Evolutionary conservation across 1,139 yeast species (phyloP).

Genomic region (Spencermartinsiella ligniputridi): DNA sequence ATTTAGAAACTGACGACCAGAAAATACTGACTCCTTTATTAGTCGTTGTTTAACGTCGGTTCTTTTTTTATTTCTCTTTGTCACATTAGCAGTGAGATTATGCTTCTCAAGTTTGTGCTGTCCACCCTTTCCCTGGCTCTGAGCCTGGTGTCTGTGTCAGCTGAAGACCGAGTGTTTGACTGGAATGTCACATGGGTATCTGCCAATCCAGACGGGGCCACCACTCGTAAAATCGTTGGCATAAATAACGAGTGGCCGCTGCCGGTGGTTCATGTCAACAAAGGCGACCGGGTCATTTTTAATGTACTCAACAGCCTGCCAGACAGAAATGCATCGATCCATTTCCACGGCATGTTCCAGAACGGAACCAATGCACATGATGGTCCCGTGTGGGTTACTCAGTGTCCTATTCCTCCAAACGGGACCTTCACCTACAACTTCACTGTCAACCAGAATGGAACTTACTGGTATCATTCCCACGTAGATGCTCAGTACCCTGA

Average conservation of each 20-base stretch:
- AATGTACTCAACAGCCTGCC: conserved; percentile 64
- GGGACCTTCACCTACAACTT: conserved; percentile 69
- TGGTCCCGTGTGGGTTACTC: conserved; percentile 83
- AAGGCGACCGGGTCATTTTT: conserved; percentile 68
- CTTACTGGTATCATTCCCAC: conserved; percentile 96
- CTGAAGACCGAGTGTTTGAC: conserved; percentile 59
- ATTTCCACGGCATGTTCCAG: conserved; percentile 90
- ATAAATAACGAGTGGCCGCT: conserved; percentile 83
- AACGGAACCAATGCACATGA: conserved; percentile 75
- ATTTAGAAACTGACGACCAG: too few species aligned
- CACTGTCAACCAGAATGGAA: conserved; percentile 79
- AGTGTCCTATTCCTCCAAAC: conserved; percentile 82
- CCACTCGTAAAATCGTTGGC: conserved; percentile 63
- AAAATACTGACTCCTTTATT: too few species aligned
- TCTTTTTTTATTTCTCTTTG: too few species aligned
- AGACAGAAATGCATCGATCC: conserved; percentile 64
- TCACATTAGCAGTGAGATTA: too few species aligned
- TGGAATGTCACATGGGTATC: conserved; percentile 71
- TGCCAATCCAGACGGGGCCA: conserved; percentile 75
- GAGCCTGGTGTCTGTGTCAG: conserved; percentile 30
- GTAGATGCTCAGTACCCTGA: conserved; percentile 83
- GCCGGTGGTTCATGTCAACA: conserved; percentile 65
- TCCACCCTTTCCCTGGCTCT: not conserved
- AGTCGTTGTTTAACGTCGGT: too few species aligned
- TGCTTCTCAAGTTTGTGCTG: not conserved